These are phyloP conservation scores for Penicillium cinerascens DNA, from an alignment of 495 filamentous ascomycete species.

Conservation along the genomic window DNA sequence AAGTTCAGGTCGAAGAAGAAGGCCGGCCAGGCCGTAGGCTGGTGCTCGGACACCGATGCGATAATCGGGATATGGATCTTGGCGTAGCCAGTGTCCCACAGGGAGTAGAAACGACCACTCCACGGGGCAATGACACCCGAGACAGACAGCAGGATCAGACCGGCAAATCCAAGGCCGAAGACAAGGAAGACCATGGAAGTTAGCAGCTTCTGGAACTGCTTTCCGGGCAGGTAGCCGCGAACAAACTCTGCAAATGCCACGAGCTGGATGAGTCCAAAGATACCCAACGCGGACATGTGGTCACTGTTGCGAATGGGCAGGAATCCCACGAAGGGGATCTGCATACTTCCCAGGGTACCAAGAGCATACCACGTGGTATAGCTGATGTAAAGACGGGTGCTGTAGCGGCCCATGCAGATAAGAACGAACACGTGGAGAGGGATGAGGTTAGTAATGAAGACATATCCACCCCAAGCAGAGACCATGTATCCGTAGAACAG, in stretches of 20 bases:
- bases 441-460: constrained; percentile 98
- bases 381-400: constrained; percentile 87
- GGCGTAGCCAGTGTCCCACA: constrained; percentile 98
- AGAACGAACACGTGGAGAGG: constrained; percentile 95
- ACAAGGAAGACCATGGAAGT: constrained; percentile 75
- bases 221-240: constrained; percentile 78
- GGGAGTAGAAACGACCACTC: constrained; percentile 98
- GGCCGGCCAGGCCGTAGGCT: constrained; percentile 99
- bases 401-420: constrained; percentile 95
- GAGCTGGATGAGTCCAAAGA: constrained; percentile 94
- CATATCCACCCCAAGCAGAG: constrained; percentile 98
- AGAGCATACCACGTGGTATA: constrained; percentile 98
- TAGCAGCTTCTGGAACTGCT: constrained; percentile 86
- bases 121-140: constrained; percentile 93
- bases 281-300: constrained; percentile 95
- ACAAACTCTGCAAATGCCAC: constrained; percentile 92
- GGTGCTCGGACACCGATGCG: constrained; percentile 98
- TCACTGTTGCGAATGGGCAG: constrained; percentile 94
- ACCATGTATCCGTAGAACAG: constrained; percentile 99
- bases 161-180: constrained; percentile 67
- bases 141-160: constrained; percentile 76
- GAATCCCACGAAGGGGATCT: constrained; percentile 99
- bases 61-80: constrained; percentile 99
- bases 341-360: constrained; percentile 97
- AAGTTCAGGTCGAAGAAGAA: constrained; percentile 99